Conservation (phyloP, 345 rosid genomes). For the Erysimum cheiranthoides region DNA sequence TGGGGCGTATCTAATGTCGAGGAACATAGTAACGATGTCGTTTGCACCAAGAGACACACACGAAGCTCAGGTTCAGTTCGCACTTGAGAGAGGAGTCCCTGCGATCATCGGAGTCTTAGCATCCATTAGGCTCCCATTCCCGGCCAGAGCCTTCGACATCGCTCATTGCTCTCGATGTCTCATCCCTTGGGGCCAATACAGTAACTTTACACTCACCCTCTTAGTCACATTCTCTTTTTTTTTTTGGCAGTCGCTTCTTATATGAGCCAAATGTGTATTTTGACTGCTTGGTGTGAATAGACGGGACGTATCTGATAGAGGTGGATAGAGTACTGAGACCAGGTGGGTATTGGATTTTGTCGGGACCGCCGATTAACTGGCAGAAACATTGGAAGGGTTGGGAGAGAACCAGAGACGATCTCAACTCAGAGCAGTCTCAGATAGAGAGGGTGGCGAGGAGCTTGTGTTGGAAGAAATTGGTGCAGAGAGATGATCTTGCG, state of each 20-base stretch:
- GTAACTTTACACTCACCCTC: slow-evolving; percentile 43
- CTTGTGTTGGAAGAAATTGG: slow-evolving; percentile 84
- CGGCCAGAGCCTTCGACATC: slow-evolving; percentile 90
- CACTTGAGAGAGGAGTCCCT: slow-evolving; percentile 92
- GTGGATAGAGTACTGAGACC: slow-evolving; percentile 86
- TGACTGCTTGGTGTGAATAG: slow-evolving; percentile 48
- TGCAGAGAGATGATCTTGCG: slow-evolving; percentile 68
- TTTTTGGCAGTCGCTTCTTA: neutral
- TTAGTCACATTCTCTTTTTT: neutral
- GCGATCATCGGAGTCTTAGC: slow-evolving; percentile 86
- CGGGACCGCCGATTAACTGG: slow-evolving; percentile 97
- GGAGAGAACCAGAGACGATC: slow-evolving; percentile 66
- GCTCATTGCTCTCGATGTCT: slow-evolving; percentile 99
- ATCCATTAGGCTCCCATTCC: slow-evolving; percentile 88
- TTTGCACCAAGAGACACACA: slow-evolving; percentile 97
- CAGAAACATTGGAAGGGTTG: slow-evolving; percentile 80
- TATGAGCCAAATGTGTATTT: neutral
- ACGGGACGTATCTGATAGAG: slow-evolving; percentile 81
- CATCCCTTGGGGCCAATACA: slow-evolving; percentile 81
- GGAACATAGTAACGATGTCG: slow-evolving; percentile 73
- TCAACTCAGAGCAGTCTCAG: slow-evolving; percentile 59
- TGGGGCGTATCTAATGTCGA: slow-evolving; percentile 83
- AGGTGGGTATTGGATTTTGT: slow-evolving; percentile 90
- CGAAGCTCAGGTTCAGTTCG: slow-evolving; percentile 95
- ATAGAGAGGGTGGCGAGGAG: slow-evolving; percentile 69